Conservation (phyloP, 164 flowering plant species). For the Sedum album region DNA sequence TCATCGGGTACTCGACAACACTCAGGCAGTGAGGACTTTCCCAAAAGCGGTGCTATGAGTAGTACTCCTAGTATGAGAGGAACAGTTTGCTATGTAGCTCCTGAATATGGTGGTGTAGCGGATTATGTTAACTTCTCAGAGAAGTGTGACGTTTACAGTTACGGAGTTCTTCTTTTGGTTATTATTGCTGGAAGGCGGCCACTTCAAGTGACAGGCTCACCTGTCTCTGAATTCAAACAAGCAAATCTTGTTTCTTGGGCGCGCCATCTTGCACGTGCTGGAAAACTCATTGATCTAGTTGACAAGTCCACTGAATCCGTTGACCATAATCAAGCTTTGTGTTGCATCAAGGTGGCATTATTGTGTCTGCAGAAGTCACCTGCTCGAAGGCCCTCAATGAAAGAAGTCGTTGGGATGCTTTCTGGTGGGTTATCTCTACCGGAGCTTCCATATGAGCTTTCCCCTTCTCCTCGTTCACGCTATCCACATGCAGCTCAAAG, state of each 20-base stretch:
- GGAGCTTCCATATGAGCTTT: slow-evolving; percentile 65
- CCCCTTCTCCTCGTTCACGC: slow-evolving; percentile 79
- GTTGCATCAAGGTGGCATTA: slow-evolving; percentile 77
- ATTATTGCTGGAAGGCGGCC: slow-evolving; percentile 85
- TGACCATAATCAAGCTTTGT: slow-evolving; percentile 55
- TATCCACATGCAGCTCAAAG: slow-evolving; percentile 54
- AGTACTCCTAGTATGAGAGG: slow-evolving; percentile 99
- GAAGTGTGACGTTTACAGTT: slow-evolving; percentile 90
- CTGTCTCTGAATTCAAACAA: slow-evolving; percentile 80
- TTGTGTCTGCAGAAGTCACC: slow-evolving; percentile 83
- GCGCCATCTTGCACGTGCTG: slow-evolving; percentile 64
- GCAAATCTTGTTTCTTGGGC: slow-evolving; percentile 95
- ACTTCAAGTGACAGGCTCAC: slow-evolving; percentile 77
- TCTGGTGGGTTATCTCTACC: slow-evolving; percentile 60
- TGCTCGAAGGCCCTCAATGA: slow-evolving; percentile 58
- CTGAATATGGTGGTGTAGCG: slow-evolving; percentile 58
- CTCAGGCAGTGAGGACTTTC: slow-evolving; percentile 65
- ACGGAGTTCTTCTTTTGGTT: slow-evolving; percentile 81
- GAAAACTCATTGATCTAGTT: slow-evolving; percentile 74
- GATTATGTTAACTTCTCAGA: slow-evolving; percentile 53
- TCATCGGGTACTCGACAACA: slow-evolving; percentile 38
- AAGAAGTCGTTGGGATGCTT: slow-evolving; percentile 78
- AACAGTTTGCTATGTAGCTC: slow-evolving; percentile 94
- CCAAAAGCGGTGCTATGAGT: slow-evolving; percentile 76
- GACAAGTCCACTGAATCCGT: slow-evolving; percentile 52